Conservation (phyloP, 805 yeast genomes). For the Ogataea thermomethanolica region DNA sequence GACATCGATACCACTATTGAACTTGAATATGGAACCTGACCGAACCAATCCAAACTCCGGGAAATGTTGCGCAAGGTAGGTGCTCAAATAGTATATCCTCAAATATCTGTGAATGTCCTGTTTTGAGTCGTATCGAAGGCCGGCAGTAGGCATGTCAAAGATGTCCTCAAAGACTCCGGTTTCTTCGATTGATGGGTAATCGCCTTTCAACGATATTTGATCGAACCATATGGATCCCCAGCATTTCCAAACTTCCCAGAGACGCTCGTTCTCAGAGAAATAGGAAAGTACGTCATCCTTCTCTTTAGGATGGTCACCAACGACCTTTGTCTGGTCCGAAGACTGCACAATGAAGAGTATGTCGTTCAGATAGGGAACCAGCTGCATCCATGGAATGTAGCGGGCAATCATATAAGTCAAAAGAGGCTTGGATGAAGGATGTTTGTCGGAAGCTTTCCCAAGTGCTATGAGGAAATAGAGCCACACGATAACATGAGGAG, state of each 20-base stretch:
- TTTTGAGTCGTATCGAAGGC: constrained; percentile 43
- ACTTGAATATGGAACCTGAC: constrained; percentile 43
- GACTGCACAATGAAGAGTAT: constrained; percentile 39
- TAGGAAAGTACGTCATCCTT: constrained; percentile 43
- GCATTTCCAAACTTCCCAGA: constrained; percentile 79
- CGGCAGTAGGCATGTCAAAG: constrained; percentile 67
- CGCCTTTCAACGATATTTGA: constrained; percentile 49
- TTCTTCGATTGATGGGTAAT: constrained; percentile 43
- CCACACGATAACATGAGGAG: constrained; percentile 77
- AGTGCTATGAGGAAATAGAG: constrained; percentile 65
- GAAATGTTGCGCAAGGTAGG: constrained; percentile 48
- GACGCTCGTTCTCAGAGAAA: constrained; percentile 55
- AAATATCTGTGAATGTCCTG: constrained; percentile 50
- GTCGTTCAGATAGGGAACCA: constrained; percentile 62
- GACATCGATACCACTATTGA: constrained; percentile 13
- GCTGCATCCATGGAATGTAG: constrained; percentile 65
- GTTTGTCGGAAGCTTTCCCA: constrained; percentile 48
- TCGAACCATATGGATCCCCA: constrained; percentile 87
- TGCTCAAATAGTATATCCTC: constrained; percentile 48
- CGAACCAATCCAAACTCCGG: constrained; percentile 52
- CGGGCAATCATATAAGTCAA: constrained; percentile 49
- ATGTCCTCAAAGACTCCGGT: constrained; percentile 59
- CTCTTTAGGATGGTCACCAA: constrained; percentile 8
- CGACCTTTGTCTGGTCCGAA: constrained; percentile 20
- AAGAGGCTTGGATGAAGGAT: constrained; percentile 45